Evolutionary conservation across 2,329 filamentous ascomycete genomes (phyloP).

Genomic region (Pestalotiopsis sp.): DNA sequence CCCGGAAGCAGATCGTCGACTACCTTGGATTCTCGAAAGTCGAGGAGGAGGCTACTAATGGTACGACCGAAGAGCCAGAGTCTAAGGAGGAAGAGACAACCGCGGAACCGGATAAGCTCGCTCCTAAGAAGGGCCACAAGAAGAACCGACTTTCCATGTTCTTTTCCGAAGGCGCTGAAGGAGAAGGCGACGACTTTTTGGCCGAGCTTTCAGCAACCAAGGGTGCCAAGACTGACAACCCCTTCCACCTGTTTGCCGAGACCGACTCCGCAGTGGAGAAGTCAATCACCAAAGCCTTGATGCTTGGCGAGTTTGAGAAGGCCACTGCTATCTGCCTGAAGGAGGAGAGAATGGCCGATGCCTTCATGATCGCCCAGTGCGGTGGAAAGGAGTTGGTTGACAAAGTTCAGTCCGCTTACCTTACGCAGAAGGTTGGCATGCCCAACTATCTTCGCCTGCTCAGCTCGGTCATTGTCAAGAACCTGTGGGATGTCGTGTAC

Average conservation of each 20-base stretch:
- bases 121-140: constrained; percentile 42
- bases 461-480: constrained; percentile 91
- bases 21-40: constrained; percentile 83
- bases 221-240: constrained; percentile 89
- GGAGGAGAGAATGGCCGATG: constrained; percentile 90
- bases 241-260: constrained; percentile 86
- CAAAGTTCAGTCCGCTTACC: constrained; percentile 89
- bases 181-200: constrained; percentile 83
- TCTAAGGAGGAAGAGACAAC: constrained; percentile 38
- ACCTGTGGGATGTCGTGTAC: constrained; percentile 96
- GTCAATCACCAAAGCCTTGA: constrained; percentile 81
- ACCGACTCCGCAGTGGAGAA: constrained; percentile 85
- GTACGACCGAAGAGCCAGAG: constrained; percentile 40
- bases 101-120: constrained; percentile 48
- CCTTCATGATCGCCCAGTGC: constrained; percentile 97
- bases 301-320: constrained; percentile 88
- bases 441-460: constrained; percentile 93
- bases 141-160: constrained; percentile 75
- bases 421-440: constrained; percentile 77
- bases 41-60: constrained; percentile 57
- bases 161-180: constrained; percentile 70
- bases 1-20: constrained; percentile 83
- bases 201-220: constrained; percentile 84
- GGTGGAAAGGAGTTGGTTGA: constrained; percentile 91
- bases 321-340: constrained; percentile 87